phyloP scores from a whole-genome alignment of 2,329 filamentous ascomycete species.

The Cytospora mali region DNA sequence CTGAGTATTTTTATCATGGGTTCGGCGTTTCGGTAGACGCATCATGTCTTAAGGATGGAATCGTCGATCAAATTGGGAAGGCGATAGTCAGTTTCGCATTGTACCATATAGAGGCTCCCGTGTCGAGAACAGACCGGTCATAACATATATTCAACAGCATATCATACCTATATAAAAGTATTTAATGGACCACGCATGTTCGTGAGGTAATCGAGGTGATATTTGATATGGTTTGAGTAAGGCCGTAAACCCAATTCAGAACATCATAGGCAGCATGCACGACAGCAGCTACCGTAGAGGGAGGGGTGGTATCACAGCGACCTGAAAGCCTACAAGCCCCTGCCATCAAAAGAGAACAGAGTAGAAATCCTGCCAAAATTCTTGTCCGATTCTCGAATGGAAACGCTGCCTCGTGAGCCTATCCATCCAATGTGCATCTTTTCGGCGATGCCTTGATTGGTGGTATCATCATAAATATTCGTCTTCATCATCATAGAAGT shows the following conservation, averaged over 20 bases:
- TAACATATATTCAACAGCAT: not conserved
- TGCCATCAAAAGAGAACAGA: not conserved
- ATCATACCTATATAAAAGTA: not conserved
- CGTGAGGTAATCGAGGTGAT: too few species aligned
- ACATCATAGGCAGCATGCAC: not conserved
- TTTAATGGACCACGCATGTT: not conserved
- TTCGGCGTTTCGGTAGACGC: constrained; percentile 3
- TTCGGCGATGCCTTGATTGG: too few species aligned
- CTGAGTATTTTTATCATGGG: not conserved
- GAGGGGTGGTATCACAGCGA: not conserved
- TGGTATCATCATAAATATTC: not conserved
- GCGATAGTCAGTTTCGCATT: not conserved
- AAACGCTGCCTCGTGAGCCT: not conserved
- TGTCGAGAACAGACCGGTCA: not conserved
- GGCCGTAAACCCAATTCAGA: not conserved
- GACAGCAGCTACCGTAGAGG: not conserved
- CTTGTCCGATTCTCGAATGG: not conserved
- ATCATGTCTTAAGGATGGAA: not conserved
- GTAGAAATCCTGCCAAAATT: not conserved
- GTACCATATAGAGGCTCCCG: not conserved
- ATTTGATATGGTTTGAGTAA: not conserved
- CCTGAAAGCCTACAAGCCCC: not conserved
- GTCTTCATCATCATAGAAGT: constrained; percentile 1
- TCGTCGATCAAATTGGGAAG: not conserved
- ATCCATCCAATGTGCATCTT: not conserved